Evolutionary conservation across 2,329 filamentous ascomycete species (phyloP), one percentile per base, ranked within the genome.

Genomic region (Alternaria metachromatica): DNA sequence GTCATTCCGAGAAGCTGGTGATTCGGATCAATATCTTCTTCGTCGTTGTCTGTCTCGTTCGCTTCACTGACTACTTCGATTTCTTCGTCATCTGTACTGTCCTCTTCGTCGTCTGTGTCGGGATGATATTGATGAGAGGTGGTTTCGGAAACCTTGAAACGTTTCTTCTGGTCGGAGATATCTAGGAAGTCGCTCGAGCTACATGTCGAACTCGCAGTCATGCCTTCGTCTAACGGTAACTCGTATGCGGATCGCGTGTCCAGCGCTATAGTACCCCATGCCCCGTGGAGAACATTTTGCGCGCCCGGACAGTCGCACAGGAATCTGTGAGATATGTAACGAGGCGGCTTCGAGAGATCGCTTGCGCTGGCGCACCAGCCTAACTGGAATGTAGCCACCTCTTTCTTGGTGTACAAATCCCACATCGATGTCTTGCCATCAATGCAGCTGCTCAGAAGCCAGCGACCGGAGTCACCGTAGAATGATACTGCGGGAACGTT

Each of bases 401-500:
- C 63, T 12, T 25, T n/a, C 7, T 53, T 21, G 9, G 61, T 59
- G 41, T 77, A 70, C 18, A 82, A 66, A 54, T 85, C 82, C 84
- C 86, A 87, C 6, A 87, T 69, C 20, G 83, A 74, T 2, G 84
- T 79, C 21, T 78, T 76, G 25, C 87, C 86, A 37, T 81, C 73
- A 49, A 90, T 88, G 65, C 87, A 86, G 11, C 84, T 86, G 58
- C 86, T 87, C 26, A 87, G 74, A 56, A 90, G 82, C 85, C 86
- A 89, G 56, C 81, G 80, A 6, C 86, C 87, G 25, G 83, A 79
- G 41, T 82, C 87, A 65, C 89, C 89, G 63, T 87, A 83, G 72
- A 90, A 90, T 0, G 83, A 81, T 20, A 90, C 81, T 49, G 81
- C 82, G 2, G 88, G 88, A 18, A 90, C 87, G 67, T 90, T 90